Evolutionary conservation across 441 rosid genomes (phyloP), one percentile per base, ranked within the genome.

Genomic region (Mallotus japonicus): DNA sequence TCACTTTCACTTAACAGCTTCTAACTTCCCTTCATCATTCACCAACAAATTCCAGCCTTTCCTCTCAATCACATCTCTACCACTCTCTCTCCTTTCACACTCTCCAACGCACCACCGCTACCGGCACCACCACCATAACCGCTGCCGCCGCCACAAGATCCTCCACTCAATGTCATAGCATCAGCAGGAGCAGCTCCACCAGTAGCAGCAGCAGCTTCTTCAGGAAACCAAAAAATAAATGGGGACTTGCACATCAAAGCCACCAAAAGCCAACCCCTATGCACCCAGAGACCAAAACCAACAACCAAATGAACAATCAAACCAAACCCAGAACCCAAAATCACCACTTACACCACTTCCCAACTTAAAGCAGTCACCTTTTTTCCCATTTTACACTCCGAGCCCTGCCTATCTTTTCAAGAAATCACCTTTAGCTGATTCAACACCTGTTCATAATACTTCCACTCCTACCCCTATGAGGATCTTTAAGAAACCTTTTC

Each of bases 231-330:
- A 76, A 51, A 22, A 11, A 24, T 2, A 59, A 55, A 93, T 91
- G 98, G 97, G 98, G 57, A 72, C 74, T 24, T 91, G 98, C 83
- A 83, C 87, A 28, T 93, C 98, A n/a, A 93, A 87, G 69, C 89
- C 90, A 16, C 81, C 88, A 17, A 86, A 83, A 55, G 85, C 87
- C 54, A 91, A 93, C 86, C 92, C 95, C 0, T 91, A 83, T 73
- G 91, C 91, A 12, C 78, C 90, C 5, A 82, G 76, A 72, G 80
- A 82, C 71, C 83, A 77, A 73, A 79, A 82, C 71, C 58, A 65
- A 60, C 51, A 70, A n/a, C 78, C n/a, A 67, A 75, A 75, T 76
- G 92, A 79, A 73, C 71, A 76, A 62, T 49, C 75, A 53, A 72
- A 75, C 67, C 75, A 83, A 37, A 49, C 83, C 6, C 85, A 78